phyloP scores from a whole-genome alignment of 2,329 filamentous ascomycete species.

The Trichoderma pleuroti region DNA sequence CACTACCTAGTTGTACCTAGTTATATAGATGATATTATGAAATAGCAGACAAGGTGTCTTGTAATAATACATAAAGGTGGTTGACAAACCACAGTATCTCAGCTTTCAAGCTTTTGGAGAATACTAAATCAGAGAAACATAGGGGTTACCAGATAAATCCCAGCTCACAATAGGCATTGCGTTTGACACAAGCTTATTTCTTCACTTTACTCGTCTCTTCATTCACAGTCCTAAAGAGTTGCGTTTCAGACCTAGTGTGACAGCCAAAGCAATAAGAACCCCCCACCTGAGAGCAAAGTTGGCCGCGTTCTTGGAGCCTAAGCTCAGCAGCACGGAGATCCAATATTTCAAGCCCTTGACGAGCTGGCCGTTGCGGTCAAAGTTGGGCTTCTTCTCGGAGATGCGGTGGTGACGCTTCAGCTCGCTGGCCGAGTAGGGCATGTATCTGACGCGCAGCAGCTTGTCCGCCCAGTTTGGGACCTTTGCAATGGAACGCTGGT shows the following conservation, averaged over 20 bases:
- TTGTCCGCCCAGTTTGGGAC: conserved; percentile 39
- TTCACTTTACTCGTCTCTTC: not conserved
- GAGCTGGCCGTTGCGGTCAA: conserved; percentile 57
- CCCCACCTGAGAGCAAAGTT: conserved; percentile 52
- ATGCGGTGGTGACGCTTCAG: conserved; percentile 45
- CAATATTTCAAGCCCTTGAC: conserved; percentile 53
- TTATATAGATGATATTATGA: not conserved
- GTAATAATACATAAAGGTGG: not conserved
- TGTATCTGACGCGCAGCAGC: conserved; percentile 64
- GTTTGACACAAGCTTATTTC: not conserved
- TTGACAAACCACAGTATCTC: not conserved
- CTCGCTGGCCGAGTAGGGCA: conserved; percentile 53
- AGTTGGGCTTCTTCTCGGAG: conserved; percentile 50
- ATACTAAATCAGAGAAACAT: not conserved
- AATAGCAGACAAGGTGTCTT: not conserved
- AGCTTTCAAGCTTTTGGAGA: not conserved
- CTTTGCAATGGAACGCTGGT: conserved; percentile 37
- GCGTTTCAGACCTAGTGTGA: conserved; percentile 35
- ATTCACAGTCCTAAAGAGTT: conserved; percentile 32
- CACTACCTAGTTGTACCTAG: not conserved
- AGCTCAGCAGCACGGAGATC: conserved; percentile 46
- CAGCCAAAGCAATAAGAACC: conserved; percentile 39
- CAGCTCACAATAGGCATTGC: not conserved
- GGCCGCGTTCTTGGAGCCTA: conserved; percentile 49
- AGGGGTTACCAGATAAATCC: not conserved